Base-by-base conservation (phyloP, 148 eudicot species). In the Arbutus unedo region DNA sequence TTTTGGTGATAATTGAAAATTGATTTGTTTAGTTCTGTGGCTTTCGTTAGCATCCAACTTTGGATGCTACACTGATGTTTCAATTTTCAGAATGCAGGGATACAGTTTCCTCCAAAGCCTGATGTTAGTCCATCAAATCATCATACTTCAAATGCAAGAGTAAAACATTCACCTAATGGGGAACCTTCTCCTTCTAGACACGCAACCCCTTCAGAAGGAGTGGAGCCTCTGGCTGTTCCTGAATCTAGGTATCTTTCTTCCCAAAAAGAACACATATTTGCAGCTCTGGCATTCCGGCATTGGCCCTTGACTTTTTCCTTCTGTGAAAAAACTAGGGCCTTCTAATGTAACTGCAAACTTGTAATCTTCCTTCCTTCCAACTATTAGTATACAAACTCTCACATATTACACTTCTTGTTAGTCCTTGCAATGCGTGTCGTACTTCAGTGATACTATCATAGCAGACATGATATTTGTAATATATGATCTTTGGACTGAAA, bases 1-100 rank as follows among this genome's bases (percentile, higher is more conserved):
- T 54, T 54, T 10, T 54, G 56, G 56, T n/a, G 77, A 15, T 74
- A 74, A 43, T 44, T 71, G 49, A 71, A 68, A 71, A 11, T 31
- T 43, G 49, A 4, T 71, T 71, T 43, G 21, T 43, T 71, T 71
- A 25, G 43, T 78, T 48, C 54, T 3, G 10, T 2, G 2, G 31
- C 41, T 54, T 72, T 81, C 45, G 10, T 81, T 44, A 44, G 11
- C 77, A 41, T 66, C 9, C 44, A 38, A 23, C 48, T 68, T 62
- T 43, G 43, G 57, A 53, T 64, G 71, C 66, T 49, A 73, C 74
- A 21, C 76, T 76, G 87, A 76, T 18, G 62, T 82, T 23, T 78
- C 53, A 56, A 15, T 80, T 87, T 82, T 81, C 93, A 96, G 99
- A 93, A 84, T 94, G 95, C 96, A 86, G 99, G 98, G 50, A 93